A percentile compares a stretch with the other conserved stretches of the same genome.
Conservation (phyloP, 2,329 filamentous ascomycete species). For the Nemania sp. region DNA sequence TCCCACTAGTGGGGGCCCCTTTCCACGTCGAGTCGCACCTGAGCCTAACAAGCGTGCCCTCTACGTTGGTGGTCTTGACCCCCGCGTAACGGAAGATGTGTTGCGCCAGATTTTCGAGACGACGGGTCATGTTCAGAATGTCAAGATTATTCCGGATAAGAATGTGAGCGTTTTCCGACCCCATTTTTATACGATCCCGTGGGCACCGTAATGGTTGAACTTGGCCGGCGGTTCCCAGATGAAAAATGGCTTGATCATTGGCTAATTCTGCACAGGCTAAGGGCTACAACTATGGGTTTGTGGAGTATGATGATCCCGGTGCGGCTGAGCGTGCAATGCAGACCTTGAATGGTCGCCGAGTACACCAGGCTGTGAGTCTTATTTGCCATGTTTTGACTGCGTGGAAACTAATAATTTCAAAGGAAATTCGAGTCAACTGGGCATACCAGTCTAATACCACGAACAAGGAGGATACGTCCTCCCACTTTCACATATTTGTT, state of each 20-base stretch:
- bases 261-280: slow-evolving; percentile 66
- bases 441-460: slow-evolving; percentile 95
- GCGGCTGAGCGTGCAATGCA: slow-evolving; percentile 97
- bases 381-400: background rate
- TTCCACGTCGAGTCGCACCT: slow-evolving; percentile 86
- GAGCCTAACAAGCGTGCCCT: slow-evolving; percentile 98
- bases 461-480: slow-evolving; percentile 96
- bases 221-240: background rate
- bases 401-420: slow-evolving; percentile 25
- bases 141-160: slow-evolving; percentile 99
- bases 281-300: slow-evolving; percentile 98
- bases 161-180: slow-evolving; percentile 70
- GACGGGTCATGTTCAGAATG: slow-evolving; percentile 95
- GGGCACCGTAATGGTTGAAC: background rate
- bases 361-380: slow-evolving; percentile 84
- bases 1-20: slow-evolving; percentile 78
- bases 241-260: background rate
- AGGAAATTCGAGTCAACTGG: slow-evolving; percentile 99
- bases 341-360: slow-evolving; percentile 91
- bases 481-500: slow-evolving; percentile 99
- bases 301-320: slow-evolving; percentile 97
- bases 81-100: slow-evolving; percentile 93
- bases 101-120: slow-evolving; percentile 98
- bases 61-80: slow-evolving; percentile 93
- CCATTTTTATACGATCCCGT: background rate